Evolutionary conservation across 1,284 basidiomycete species (phyloP).

Genomic region (Trametes versicolor): DNA sequence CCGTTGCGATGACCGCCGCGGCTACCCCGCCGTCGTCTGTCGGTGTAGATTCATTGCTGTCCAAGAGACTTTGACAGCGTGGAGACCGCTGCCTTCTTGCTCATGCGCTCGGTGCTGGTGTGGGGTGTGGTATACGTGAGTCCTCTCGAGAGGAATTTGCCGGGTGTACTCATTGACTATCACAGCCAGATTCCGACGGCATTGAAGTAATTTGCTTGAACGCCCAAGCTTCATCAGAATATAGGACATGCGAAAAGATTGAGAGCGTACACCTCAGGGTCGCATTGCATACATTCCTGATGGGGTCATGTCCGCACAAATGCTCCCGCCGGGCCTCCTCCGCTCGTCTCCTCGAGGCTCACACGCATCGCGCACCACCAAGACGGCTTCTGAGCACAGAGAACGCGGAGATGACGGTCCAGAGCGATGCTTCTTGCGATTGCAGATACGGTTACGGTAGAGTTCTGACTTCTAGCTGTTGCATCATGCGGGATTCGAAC

Average conservation of each 20-base stretch:
- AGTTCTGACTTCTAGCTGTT: neutral
- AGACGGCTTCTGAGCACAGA: neutral
- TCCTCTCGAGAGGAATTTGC: no score
- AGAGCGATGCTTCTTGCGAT: neutral
- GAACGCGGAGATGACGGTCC: neutral
- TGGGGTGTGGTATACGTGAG: no score
- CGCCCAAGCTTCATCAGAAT: neutral
- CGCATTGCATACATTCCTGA: neutral
- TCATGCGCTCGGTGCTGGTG: neutral
- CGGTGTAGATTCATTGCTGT: neutral
- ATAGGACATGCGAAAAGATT: neutral
- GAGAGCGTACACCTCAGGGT: slow-evolving; percentile 2
- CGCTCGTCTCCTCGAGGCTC: neutral
- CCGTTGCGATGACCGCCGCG: neutral
- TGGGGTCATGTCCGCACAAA: neutral
- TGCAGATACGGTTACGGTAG: slow-evolving; percentile 1
- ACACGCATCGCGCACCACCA: neutral
- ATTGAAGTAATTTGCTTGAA: no score
- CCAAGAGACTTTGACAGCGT: slow-evolving; percentile 2
- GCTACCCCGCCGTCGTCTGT: neutral
- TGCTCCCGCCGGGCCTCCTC: neutral
- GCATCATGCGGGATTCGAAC: neutral
- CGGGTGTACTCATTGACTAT: no score
- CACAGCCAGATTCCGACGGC: no score
- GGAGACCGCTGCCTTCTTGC: neutral